phyloP scores from a whole-genome alignment of 257 asterid species.

The Echites panduratus region DNA sequence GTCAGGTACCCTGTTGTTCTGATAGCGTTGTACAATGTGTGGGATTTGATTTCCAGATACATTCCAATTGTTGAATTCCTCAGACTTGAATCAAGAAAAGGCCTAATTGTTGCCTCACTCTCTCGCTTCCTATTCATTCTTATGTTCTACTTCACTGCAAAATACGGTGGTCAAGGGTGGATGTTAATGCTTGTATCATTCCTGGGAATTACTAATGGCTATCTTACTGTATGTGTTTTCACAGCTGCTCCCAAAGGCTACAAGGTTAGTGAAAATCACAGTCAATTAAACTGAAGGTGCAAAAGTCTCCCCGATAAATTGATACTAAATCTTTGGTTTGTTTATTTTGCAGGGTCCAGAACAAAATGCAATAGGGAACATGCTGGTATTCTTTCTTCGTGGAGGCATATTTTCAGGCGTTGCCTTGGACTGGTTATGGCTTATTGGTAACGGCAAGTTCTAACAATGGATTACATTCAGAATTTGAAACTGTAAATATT shows the following conservation, averaged over 20 bases:
- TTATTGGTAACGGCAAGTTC: constrained; percentile 51
- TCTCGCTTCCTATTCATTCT: constrained; percentile 66
- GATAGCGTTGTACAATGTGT: constrained; percentile 64
- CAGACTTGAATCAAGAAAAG: constrained; percentile 53
- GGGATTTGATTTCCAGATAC: constrained; percentile 63
- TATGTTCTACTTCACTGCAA: constrained; percentile 75
- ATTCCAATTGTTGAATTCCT: constrained; percentile 47
- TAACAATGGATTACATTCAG: constrained; percentile 6
- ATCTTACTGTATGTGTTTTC: constrained; percentile 71
- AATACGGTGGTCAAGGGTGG: constrained; percentile 77
- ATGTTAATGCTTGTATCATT: constrained; percentile 66
- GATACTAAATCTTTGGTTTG: background rate
- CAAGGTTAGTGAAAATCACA: constrained; percentile 39
- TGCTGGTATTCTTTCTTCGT: constrained; percentile 62
- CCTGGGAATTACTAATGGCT: constrained; percentile 73
- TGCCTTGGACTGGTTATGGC: constrained; percentile 82
- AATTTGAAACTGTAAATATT: background rate
- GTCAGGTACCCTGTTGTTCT: constrained; percentile 66
- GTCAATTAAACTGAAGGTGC: too few species aligned
- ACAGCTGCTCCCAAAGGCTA: constrained; percentile 75
- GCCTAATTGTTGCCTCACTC: constrained; percentile 41
- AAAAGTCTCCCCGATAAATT: background rate
- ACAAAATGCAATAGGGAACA: constrained; percentile 83
- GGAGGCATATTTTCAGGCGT: constrained; percentile 67
- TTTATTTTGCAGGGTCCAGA: constrained; percentile 68